These are phyloP conservation scores for Epicoccum sorghinum DNA, from an alignment of 2,329 filamentous ascomycete species.

Conservation along the genomic window DNA sequence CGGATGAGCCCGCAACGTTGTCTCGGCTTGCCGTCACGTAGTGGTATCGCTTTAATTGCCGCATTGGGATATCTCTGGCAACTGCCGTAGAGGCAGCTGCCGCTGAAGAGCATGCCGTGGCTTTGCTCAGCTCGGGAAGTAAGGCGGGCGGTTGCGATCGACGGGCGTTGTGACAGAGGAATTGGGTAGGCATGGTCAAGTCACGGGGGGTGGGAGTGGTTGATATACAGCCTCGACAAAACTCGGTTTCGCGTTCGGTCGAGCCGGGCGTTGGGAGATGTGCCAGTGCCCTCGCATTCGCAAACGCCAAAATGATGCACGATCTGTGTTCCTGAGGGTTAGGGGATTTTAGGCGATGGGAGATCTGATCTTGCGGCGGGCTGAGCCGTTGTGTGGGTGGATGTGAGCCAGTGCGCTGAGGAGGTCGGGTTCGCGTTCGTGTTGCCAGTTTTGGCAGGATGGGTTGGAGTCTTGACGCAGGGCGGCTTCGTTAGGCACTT, in stretches of 20 bases:
- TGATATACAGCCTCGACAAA: not conserved
- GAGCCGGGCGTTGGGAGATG: conserved; percentile 1
- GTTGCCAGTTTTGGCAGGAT: not conserved
- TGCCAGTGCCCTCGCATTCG: not conserved
- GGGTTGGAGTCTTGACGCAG: not conserved
- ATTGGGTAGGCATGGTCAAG: too few species aligned
- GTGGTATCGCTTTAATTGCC: conserved; percentile 8
- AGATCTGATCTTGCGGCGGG: conserved; percentile 5
- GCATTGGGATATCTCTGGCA: conserved; percentile 1
- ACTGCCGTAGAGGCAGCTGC: not conserved
- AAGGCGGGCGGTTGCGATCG: not conserved
- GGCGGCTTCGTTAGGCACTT: not conserved
- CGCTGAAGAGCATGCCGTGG: not conserved
- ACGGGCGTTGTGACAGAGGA: not conserved
- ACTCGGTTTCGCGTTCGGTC: conserved; percentile 9
- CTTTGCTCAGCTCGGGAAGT: not conserved
- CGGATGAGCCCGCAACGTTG: conserved; percentile 1
- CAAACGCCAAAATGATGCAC: not conserved
- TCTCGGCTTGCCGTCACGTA: not conserved
- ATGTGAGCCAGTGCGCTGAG: conserved; percentile 3
- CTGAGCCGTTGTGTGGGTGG: conserved; percentile 6
- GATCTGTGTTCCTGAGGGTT: conserved; percentile 5
- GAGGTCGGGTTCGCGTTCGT: conserved; percentile 7
- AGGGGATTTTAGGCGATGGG: conserved; percentile 7
- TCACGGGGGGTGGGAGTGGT: not conserved